Evolutionary conservation across 1,139 yeast genomes (phyloP).

Genomic region (Kazachstania sp.): DNA sequence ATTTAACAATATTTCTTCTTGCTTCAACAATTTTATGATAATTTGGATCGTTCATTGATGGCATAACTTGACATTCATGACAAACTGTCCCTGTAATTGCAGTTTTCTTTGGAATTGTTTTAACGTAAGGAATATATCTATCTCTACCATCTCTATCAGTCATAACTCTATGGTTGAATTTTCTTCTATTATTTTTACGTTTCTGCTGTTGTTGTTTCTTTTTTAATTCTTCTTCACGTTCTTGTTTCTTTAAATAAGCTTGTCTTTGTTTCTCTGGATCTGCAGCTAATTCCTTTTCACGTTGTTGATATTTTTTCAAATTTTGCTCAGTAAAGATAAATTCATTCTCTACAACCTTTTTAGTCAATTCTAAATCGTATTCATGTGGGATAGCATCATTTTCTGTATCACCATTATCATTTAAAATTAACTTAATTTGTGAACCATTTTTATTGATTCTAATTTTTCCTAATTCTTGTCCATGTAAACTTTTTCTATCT

Average conservation of each 20-base stretch:
- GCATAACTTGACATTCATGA: constrained; percentile 86
- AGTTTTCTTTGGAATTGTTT: constrained; percentile 80
- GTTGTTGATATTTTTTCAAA: constrained; percentile 57
- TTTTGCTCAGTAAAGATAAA: constrained; percentile 89
- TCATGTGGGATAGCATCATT: constrained; percentile 61
- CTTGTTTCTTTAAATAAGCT: constrained; percentile 34
- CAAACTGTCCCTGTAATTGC: constrained; percentile 78
- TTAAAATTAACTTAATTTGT: constrained; percentile 51
- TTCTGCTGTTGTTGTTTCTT: constrained; percentile 30
- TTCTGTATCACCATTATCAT: constrained; percentile 31
- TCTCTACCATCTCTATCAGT: constrained; percentile 38
- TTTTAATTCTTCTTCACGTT: constrained; percentile 34
- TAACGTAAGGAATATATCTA: constrained; percentile 59
- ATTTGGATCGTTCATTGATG: constrained; percentile 63
- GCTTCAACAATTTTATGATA: constrained; percentile 51
- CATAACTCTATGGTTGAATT: constrained; percentile 32
- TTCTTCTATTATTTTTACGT: constrained; percentile 28
- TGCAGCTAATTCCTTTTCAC: constrained; percentile 36
- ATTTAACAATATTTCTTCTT: constrained; percentile 42
- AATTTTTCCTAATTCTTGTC: constrained; percentile 75
- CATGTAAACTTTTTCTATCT: constrained; percentile 50
- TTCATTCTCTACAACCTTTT: constrained; percentile 73
- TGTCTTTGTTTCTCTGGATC: constrained; percentile 36
- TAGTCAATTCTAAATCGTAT: constrained; percentile 70
- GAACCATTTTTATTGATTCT: constrained; percentile 49